Base-by-base conservation (phyloP, 2,329 filamentous ascomycete species). In the Alternaria brassicae region DNA sequence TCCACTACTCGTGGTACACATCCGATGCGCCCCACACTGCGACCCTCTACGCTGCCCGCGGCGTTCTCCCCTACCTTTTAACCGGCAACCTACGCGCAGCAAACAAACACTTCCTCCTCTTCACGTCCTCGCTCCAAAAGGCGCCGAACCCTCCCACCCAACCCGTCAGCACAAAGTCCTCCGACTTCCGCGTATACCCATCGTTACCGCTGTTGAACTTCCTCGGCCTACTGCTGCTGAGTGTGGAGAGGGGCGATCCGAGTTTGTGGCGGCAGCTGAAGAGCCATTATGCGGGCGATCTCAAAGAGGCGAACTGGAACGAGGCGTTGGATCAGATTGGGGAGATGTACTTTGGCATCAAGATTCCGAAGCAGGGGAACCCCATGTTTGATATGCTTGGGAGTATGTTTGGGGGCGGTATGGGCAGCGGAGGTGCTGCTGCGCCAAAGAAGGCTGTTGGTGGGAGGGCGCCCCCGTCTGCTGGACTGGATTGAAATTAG, bases 331-430 rank as follows among this genome's bases (percentile, higher is more conserved):
- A 93, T 69, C 89, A 92, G 77, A 89, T 99, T 70, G 94, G 91
- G 48, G 94, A 99, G 81, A 93, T 97, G 87, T 99, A 98, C 82
- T 99, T 99, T 80, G 89, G 89, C 34, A 96, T 99, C 76, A 87
- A 89, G 81, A 89, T 93, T 74, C 94, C 93, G 45, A 86, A 90
- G 72, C 92, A 97, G 81, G 91, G 89, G 65, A 98, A 98, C 78
- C 93, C 93, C 3, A 82, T 99, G 78, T 88, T 98, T 79, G 95
- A 99, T 76, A 98, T 99, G 93, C 96, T 99, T 91, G 93, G 93
- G 47, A 93, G 88, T 63, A 87, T 99, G 84, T 91, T 99, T 72
- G 93, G 93, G 48, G 92, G 92, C 19, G 89, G 88, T 25, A 83
- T 83, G 50, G 83, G 82, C 17, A 85, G 84, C n/a, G 83, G 78